Base-by-base conservation (phyloP, 768 basidiomycete species). In the Pleurotus giganteus region DNA sequence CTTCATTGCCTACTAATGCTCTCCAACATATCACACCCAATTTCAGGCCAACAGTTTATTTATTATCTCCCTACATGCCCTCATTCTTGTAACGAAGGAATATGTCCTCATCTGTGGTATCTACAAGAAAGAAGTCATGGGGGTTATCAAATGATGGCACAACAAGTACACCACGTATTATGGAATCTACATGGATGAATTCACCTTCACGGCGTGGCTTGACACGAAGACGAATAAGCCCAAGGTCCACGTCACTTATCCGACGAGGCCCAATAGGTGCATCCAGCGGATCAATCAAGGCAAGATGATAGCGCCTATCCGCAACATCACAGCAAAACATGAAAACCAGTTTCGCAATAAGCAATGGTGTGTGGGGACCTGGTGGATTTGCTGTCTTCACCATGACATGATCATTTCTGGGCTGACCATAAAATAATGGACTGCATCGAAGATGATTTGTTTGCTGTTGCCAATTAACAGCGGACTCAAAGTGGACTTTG, bases 91-190 rank as follows among this genome's bases (percentile, higher is more conserved):
- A 32, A 3, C 42, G 2, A 24, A 43, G 19, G 19, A 46, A 46
- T 65, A 67, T 66, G 47, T 72, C 69, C 11, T 47, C 45, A 57
- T 72, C 70, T 2, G 66, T 24, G 6, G 59, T 28, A 53, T 73
- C 68, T 21, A 66, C 46, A 8, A 72, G 57, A 5, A 70, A 37
- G 24, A 42, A 67, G n/a, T 69, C 65, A 0, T 58, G 61, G 32
- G 21, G 19, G 2, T 26, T 37, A 5, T 52, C 50, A 13, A 45
- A 55, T 34, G 63, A 68, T 17, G 57, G 57, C 24, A 59, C 53
- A 31, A 71, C 21, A 19, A 64, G 46, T 9, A 65, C 70, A 0
- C 70, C 68, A 17, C 63, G 54, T 28, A 69, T 59, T 9, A 74
- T 69, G 24, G 70, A 69, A 8, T 47, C 39, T 8, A 63, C 55